Evolutionary conservation across 352 stramenopile species (phyloP), one percentile per base, ranked within the genome.

Genomic region (Phytophthora niederhauseri): DNA sequence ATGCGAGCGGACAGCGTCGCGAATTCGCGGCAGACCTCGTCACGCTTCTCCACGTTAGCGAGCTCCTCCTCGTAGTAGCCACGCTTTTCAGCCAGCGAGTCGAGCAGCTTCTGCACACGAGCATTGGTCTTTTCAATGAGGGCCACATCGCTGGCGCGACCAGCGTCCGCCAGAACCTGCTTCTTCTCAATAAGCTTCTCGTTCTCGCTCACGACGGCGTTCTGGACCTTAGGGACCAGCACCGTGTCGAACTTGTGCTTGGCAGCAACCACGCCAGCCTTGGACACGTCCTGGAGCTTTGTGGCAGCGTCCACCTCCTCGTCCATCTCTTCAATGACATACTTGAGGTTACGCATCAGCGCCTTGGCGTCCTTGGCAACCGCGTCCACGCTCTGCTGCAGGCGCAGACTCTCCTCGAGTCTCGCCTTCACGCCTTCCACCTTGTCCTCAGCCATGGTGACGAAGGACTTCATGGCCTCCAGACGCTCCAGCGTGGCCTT

Each of bases 291-390:
- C 41, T 95, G 70, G 0, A 94, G 68, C 66, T 91, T 91, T 3
- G 82, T 91, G 19, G 82, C 82, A 4, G 84, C 82, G 63, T 93
- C 86, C 19, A 96, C 83, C 69, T 95, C 86, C 64, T 96, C 88
- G 49, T 96, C 90, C 82, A 97, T 90, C 61, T 94, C 84, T 67
- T 95, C 88, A 14, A 97, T 92, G 6, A 85, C 82, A 68, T 97
- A 96, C 81, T 95, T 95, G 43, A 97, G 81, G 60, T 92, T 94
- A 46, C 87, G 86, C 79, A 94, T 93, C 38, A 93, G 70, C 8
- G 89, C 75, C 68, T 93, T 95, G 75, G 82, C 91, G 63, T 96
- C 90, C 75, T 96, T 95, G 31, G 91, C 89, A 15, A 97, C 89
- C 0, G 83, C 82, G 48, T 94, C 87, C 12, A 96, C 78, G 55